Evolutionary conservation across 345 rosid species (phyloP).

Genomic region (Carallia brachiata): DNA sequence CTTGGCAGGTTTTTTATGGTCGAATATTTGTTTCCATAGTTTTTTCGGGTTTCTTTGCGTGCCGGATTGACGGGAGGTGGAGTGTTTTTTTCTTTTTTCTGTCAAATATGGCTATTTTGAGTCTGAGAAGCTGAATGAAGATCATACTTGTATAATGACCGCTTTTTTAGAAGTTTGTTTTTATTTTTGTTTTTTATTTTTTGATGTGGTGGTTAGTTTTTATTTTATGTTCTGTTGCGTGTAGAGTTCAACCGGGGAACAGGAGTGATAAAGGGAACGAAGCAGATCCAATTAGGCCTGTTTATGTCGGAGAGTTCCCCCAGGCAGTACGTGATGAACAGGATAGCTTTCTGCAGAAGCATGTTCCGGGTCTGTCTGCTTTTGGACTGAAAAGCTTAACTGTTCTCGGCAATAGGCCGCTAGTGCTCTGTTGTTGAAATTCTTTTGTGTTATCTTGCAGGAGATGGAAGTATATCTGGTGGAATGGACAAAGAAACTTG

Average conservation of each 20-base stretch:
- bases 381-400: not conserved
- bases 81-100: too few relatives aligned
- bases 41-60: too few relatives aligned
- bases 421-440: conserved; percentile 13
- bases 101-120: too few relatives aligned
- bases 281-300: conserved; percentile 67
- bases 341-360: conserved; percentile 41
- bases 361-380: conserved; percentile 52
- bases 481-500: conserved; percentile 76
- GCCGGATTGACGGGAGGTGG: too few relatives aligned
- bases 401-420: not conserved
- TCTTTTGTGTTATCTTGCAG: conserved; percentile 35
- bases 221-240: conserved; percentile 7
- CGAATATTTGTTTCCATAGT: too few relatives aligned
- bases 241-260: conserved; percentile 53
- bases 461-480: conserved; percentile 53
- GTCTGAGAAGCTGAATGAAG: too few relatives aligned
- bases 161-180: too few relatives aligned
- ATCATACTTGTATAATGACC: too few relatives aligned
- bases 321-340: conserved; percentile 73
- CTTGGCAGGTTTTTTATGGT: too few relatives aligned
- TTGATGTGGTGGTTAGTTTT: too few relatives aligned
- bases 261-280: conserved; percentile 45
- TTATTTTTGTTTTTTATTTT: too few relatives aligned
- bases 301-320: conserved; percentile 86